phyloP scores from a whole-genome alignment of 768 basidiomycete species.

The Crucibulum laeve region DNA sequence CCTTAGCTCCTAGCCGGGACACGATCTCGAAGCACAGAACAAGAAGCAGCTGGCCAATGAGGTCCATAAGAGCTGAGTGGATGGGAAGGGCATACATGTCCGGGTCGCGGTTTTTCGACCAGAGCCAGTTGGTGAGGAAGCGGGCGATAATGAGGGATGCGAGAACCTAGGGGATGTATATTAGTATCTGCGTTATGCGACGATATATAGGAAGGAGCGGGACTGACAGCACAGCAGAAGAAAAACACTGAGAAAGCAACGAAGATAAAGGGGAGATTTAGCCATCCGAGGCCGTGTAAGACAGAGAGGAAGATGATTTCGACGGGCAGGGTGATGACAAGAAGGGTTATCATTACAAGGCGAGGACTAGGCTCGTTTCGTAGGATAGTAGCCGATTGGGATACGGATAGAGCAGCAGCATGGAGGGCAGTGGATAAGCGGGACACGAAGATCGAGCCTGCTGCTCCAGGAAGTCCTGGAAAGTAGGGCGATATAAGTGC shows the following conservation, averaged over 20 bases:
- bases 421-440: constrained; percentile 89
- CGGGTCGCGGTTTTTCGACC: constrained; percentile 76
- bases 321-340: constrained; percentile 75
- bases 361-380: constrained; percentile 36
- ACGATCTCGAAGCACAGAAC: constrained; percentile 73
- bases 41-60: constrained; percentile 77
- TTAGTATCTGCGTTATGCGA: not conserved
- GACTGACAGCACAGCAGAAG: constrained; percentile 74
- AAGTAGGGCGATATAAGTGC: not conserved
- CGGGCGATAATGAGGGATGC: constrained; percentile 68
- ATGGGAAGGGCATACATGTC: constrained; percentile 94
- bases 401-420: constrained; percentile 40
- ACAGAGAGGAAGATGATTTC: constrained; percentile 69
- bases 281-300: constrained; percentile 71
- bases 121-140: constrained; percentile 68
- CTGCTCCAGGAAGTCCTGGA: constrained; percentile 81
- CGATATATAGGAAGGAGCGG: constrained; percentile 5
- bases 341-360: constrained; percentile 65
- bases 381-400: constrained; percentile 13
- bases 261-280: constrained; percentile 66
- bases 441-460: constrained; percentile 89
- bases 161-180: constrained; percentile 47
- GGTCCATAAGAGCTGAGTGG: constrained; percentile 85
- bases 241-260: constrained; percentile 61
- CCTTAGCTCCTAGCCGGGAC: constrained; percentile 32